Base-by-base conservation (phyloP, 1,284 basidiomycete genomes). In the Coniophora puteana region DNA sequence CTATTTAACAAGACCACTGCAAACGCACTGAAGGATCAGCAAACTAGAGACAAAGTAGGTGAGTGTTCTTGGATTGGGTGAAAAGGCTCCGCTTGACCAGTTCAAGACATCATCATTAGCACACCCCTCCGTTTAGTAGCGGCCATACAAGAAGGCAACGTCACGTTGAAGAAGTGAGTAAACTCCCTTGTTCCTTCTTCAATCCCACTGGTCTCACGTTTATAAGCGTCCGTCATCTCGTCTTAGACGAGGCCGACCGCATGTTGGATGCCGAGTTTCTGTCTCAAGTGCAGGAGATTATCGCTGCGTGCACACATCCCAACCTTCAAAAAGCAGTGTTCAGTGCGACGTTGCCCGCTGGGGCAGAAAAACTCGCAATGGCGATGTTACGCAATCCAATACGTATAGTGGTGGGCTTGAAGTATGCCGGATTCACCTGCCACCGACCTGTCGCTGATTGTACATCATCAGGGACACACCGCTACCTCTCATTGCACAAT, bases 181-280 rank as follows among this genome's bases (percentile, higher is more conserved):
- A n/a, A n/a, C n/a, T 69, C 17, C 28, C 20, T 31, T 16, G 29
- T 13, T 23, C 18, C 36, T 38, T 30, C 16, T 38, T 16, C 25
- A 34, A 14, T 4, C 28, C 20, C 27, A 18, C 8, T 14, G 18
- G 13, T 20, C 38, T 51, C 29, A 52, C 40, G 17, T 45, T 22
- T 37, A 16, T 38, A 52, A 93, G 89, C 56, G 86, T 92, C 34
- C 81, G 79, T 33, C 83, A 93, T 63, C 67, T 96, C 13, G 70
- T 96, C 17, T 67, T 97, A 5, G 93, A 97, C 56, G 93, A 97
- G 67, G 90, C 90, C 1, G 93, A 96, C 56, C 80, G 92, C 31
- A 78, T 99, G 53, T 71, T 99, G 17, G 93, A 97, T 47, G 54
- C 77, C 11, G 93, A 95, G 52, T 99, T 99, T 62, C 64, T 93